A percentile compares a stretch with the other conserved stretches of the same genome.
These are phyloP conservation scores for Phlyctochytrium arcticum DNA, from an alignment of 192 early-diverging fungal genomes.

Conservation along the genomic window DNA sequence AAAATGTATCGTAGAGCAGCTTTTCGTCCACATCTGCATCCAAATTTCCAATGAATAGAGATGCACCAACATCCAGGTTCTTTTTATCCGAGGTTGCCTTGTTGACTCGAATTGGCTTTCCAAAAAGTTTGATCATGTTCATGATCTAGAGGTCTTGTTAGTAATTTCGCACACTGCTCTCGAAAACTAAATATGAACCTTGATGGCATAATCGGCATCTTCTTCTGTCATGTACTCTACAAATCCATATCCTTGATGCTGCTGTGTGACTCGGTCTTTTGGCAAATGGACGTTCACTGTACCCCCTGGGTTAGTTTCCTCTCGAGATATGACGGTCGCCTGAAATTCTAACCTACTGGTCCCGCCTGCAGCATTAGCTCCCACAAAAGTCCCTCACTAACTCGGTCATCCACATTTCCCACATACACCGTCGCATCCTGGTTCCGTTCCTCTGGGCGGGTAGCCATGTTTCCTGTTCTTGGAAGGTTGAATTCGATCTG, in stretches of 20 bases:
- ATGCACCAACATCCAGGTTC: conserved; percentile 90
- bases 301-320: too few relatives aligned
- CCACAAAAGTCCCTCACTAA: conserved; percentile 91
- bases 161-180: neutral
- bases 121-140: conserved; percentile 94
- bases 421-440: conserved; percentile 98
- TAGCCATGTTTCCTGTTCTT: conserved; percentile 23
- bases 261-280: conserved; percentile 93
- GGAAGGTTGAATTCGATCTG: too few relatives aligned
- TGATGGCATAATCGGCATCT: conserved; percentile 94
- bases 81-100: conserved; percentile 84
- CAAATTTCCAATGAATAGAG: conserved; percentile 94
- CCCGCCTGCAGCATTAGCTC: conserved; percentile 99
- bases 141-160: conserved; percentile 54
- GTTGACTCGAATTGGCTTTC: conserved; percentile 94
- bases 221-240: conserved; percentile 90
- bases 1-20: conserved; percentile 89
- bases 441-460: conserved; percentile 71
- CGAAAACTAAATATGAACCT: conserved; percentile 23
- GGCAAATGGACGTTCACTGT: conserved; percentile 93
- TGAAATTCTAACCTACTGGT: conserved; percentile 64
- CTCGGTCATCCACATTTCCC: conserved; percentile 94
- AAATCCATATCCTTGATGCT: conserved; percentile 93
- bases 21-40: conserved; percentile 89
- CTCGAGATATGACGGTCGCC: neutral